Base-by-base conservation (phyloP, 306 rosid species). In the Begonia fuchsioides region DNA sequence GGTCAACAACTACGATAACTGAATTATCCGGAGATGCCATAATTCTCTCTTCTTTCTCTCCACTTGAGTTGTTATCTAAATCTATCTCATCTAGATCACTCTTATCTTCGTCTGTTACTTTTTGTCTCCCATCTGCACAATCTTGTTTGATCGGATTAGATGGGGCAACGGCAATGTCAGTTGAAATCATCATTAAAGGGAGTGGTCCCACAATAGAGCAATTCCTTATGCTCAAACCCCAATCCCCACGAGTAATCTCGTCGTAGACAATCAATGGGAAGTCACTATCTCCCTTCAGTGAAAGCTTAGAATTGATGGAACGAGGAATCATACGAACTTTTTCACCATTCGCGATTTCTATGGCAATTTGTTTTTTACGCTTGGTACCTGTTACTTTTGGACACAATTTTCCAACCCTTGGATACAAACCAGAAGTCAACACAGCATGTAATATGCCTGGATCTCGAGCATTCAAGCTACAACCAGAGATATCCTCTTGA, bases 111-210 rank as follows among this genome's bases (percentile, higher is more conserved):
- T 19, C 48, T 12, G 40, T 45, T 14, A 41, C 39, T 17, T 32
- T 62, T 16, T 20, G 44, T 39, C 49, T 65, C 15, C 47, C 32
- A 38, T 17, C 32, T 5, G 17, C 13, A 16, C 54, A 17, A 16
- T 20, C 39, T 3, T 14, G 52, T 2, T 59, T 62, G 1, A 50
- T 68, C 43, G 57, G 44, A 14, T 53, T 17, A 3, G 53, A 57
- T 9, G 94, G 82, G 57, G 92, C 87, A 60, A 77, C 98, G 45
- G 98, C 84, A 60, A 90, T 81, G 67, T 90, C 98, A 17, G 78
- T 62, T 13, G 95, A 75, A 73, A 76, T 77, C 50, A 90, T 72
- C 15, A 85, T 26, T 56, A 90, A 71, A 10, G 94, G 85, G 65
- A 90, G 92, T 8, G 94, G 79, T 15, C 85, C 95, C 43, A 82